Percentiles rank a stretch among this genome's conserved stretches.
These are phyloP conservation scores for Calonectria leucothoes DNA, from an alignment of 2,329 filamentous ascomycete genomes.

Conservation along the genomic window DNA sequence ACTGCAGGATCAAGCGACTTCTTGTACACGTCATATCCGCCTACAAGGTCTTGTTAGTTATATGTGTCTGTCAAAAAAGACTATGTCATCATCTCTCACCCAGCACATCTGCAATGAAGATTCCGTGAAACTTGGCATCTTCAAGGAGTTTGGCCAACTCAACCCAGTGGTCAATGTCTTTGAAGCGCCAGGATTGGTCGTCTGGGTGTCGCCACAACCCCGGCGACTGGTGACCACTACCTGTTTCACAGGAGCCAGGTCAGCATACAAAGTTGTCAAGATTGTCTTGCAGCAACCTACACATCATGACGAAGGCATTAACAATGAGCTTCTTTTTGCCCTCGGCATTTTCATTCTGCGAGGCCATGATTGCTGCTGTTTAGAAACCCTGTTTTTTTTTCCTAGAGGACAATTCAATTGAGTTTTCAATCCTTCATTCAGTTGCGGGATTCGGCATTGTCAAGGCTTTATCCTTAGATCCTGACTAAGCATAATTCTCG, in stretches of 20 bases:
- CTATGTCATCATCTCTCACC: slow-evolving; percentile 43
- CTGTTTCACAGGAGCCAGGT: slow-evolving; percentile 31
- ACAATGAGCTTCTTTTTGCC: slow-evolving; percentile 54
- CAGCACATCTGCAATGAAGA: slow-evolving; percentile 76
- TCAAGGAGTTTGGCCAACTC: slow-evolving; percentile 70
- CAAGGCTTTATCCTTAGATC: slow-evolving; percentile 24
- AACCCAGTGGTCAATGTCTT: slow-evolving; percentile 70
- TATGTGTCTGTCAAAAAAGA: accelerated
- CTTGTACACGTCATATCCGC: slow-evolving; percentile 78
- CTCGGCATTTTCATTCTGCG: slow-evolving; percentile 22
- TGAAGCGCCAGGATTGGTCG: slow-evolving; percentile 72
- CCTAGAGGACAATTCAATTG: background rate
- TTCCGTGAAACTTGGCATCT: slow-evolving; percentile 71
- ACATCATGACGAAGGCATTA: slow-evolving; percentile 57
- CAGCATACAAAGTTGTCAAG: slow-evolving; percentile 15
- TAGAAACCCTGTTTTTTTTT: background rate
- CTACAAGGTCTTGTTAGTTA: slow-evolving; percentile 40
- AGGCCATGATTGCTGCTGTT: slow-evolving; percentile 28
- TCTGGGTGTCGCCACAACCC: slow-evolving; percentile 70
- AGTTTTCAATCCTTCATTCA: background rate
- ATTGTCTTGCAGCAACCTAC: slow-evolving; percentile 34
- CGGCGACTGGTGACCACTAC: slow-evolving; percentile 59
- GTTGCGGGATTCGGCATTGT: background rate
- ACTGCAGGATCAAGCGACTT: slow-evolving; percentile 70
- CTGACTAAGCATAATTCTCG: background rate